Conservation (phyloP, 805 yeast species). For the Myxozyma mucilagina region DNA sequence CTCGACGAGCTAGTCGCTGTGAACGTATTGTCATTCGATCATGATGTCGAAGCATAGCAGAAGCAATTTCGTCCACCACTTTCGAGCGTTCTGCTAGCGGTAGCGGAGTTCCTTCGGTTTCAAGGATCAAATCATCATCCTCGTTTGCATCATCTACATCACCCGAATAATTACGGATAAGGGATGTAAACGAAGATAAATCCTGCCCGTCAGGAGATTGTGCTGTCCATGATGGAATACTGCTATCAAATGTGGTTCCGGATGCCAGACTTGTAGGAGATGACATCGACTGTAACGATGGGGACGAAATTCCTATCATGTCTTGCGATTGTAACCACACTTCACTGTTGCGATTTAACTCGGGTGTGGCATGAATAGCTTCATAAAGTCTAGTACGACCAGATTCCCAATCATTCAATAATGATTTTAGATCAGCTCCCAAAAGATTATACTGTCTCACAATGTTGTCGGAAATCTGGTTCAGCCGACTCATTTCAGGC, state of each 20-base stretch:
- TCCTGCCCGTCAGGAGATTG: not conserved
- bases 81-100: constrained; percentile 1
- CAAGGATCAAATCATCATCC: constrained; percentile 5
- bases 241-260: constrained; percentile 12
- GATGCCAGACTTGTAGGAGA: constrained; percentile 22
- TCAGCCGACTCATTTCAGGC: not conserved
- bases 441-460: constrained; percentile 26
- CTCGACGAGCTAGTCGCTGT: not conserved
- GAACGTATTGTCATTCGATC: constrained; percentile 5
- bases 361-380: constrained; percentile 4
- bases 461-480: constrained; percentile 10
- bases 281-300: constrained; percentile 10
- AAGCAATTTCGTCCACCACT: constrained; percentile 26
- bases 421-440: constrained; percentile 22
- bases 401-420: constrained; percentile 29
- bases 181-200: not conserved
- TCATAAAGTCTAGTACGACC: constrained; percentile 21
- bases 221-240: constrained; percentile 12
- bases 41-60: constrained; percentile 24
- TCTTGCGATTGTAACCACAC: not conserved
- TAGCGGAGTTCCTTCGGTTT: constrained; percentile 14
- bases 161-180: constrained; percentile 1
- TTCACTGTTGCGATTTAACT: not conserved
- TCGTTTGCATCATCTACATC: constrained; percentile 6
- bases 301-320: not conserved